Percentiles rank a stretch among this genome's conserved stretches.
These are phyloP conservation scores for Ascochyta rabiei DNA, from an alignment of 2,329 filamentous ascomycete genomes.

Conservation along the genomic window DNA sequence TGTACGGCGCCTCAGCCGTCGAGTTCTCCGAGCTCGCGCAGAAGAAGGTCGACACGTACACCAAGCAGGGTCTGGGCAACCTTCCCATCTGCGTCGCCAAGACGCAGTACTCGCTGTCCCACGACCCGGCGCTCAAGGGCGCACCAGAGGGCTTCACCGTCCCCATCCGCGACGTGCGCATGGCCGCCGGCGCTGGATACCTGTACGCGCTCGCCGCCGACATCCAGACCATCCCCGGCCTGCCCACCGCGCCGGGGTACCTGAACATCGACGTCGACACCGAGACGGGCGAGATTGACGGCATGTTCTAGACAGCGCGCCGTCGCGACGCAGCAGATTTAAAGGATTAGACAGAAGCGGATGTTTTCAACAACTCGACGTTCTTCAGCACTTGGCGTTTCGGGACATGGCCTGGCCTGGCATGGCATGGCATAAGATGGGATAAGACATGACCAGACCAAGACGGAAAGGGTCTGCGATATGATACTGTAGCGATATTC, in stretches of 20 bases:
- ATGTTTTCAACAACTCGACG: constrained; percentile 18
- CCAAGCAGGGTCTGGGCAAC: constrained; percentile 87
- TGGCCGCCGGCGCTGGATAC: constrained; percentile 86
- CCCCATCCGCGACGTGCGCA: constrained; percentile 89
- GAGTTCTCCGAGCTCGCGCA: constrained; percentile 94
- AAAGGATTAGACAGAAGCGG: background rate
- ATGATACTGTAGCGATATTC: constrained; percentile 16
- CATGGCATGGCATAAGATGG: too few relatives aligned
- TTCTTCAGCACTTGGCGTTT: constrained; percentile 18
- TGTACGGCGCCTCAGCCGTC: constrained; percentile 91
- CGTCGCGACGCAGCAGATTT: background rate
- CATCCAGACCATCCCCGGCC: constrained; percentile 95
- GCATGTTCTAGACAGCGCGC: constrained; percentile 72
- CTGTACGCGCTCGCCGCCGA: constrained; percentile 91
- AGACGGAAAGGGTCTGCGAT: background rate
- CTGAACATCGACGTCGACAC: constrained; percentile 80
- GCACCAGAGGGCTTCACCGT: constrained; percentile 93
- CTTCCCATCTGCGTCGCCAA: constrained; percentile 97
- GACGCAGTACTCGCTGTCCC: constrained; percentile 95
- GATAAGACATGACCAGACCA: too few relatives aligned
- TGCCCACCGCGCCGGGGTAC: constrained; percentile 94
- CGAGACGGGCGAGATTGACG: constrained; percentile 62
- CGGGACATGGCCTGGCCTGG: background rate
- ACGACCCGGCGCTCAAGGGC: constrained; percentile 92
- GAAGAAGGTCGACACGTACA: constrained; percentile 96